Percentiles rank a stretch among this genome's conserved stretches.
phyloP scores from a whole-genome alignment of 2,329 filamentous ascomycete species.

The Epichloe gansuensis region DNA sequence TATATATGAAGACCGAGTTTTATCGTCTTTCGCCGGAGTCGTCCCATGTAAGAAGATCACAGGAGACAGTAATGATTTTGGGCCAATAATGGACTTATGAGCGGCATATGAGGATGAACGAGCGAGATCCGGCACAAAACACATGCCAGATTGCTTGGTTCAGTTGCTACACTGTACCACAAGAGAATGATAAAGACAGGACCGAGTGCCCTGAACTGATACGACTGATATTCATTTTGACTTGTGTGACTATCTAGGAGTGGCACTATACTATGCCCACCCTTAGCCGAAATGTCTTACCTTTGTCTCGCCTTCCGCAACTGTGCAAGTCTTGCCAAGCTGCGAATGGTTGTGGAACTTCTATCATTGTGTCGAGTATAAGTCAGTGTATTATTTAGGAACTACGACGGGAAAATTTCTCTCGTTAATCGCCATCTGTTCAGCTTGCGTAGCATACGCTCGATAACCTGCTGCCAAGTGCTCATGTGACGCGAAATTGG shows the following conservation, averaged over 20 bases:
- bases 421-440: no score
- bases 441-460: no score
- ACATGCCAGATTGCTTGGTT: neutral
- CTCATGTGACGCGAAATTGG: no score
- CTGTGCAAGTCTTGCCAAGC: neutral
- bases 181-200: neutral
- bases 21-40: neutral
- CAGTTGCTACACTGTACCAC: slow-evolving; percentile 1
- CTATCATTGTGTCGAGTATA: neutral
- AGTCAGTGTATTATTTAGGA: neutral
- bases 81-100: neutral
- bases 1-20: neutral
- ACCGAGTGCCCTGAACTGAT: neutral
- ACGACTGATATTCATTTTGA: neutral
- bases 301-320: neutral
- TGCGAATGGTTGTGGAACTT: no score
- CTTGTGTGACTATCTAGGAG: neutral
- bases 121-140: neutral
- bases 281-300: neutral
- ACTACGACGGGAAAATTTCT: neutral
- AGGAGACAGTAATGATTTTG: neutral
- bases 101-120: neutral
- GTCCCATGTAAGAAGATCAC: neutral
- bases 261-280: neutral
- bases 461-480: neutral